phyloP scores from a whole-genome alignment of 805 yeast genomes.

The Metschnikowia drakensbergensis region DNA sequence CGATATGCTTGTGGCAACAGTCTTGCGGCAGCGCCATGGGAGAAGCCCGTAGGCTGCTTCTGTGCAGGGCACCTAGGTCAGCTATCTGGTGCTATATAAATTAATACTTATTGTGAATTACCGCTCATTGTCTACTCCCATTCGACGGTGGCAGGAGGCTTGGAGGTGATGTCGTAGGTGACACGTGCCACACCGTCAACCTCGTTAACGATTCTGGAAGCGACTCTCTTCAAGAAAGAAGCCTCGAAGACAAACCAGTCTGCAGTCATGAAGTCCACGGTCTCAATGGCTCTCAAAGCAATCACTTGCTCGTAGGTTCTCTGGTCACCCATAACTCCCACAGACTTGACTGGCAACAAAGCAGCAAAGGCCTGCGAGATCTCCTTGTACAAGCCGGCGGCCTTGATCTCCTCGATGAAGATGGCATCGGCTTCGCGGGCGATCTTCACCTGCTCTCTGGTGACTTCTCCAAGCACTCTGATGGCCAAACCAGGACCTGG shows the following conservation, averaged over 20 bases:
- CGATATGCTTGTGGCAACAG: slow-evolving; percentile 54
- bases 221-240: slow-evolving; percentile 83
- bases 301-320: slow-evolving; percentile 99
- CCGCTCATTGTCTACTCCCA: slow-evolving; percentile 58
- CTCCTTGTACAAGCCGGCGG: slow-evolving; percentile 86
- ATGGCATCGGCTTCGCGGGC: slow-evolving; percentile 97
- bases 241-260: slow-evolving; percentile 97
- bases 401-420: slow-evolving; percentile 92
- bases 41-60: neutral
- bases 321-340: slow-evolving; percentile 99
- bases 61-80: no score
- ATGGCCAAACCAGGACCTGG: slow-evolving; percentile 99
- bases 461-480: slow-evolving; percentile 95
- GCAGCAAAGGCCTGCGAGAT: slow-evolving; percentile 98
- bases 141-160: slow-evolving; percentile 99
- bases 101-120: no score
- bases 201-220: slow-evolving; percentile 96
- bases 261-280: slow-evolving; percentile 98
- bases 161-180: slow-evolving; percentile 96
- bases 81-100: no score
- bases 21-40: slow-evolving; percentile 37
- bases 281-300: slow-evolving; percentile 97
- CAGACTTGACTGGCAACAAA: slow-evolving; percentile 93
- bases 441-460: slow-evolving; percentile 86
- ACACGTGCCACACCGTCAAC: slow-evolving; percentile 99